Base-by-base conservation (phyloP, 140 eudicot genomes). In the Ambrosia hybrid region DNA sequence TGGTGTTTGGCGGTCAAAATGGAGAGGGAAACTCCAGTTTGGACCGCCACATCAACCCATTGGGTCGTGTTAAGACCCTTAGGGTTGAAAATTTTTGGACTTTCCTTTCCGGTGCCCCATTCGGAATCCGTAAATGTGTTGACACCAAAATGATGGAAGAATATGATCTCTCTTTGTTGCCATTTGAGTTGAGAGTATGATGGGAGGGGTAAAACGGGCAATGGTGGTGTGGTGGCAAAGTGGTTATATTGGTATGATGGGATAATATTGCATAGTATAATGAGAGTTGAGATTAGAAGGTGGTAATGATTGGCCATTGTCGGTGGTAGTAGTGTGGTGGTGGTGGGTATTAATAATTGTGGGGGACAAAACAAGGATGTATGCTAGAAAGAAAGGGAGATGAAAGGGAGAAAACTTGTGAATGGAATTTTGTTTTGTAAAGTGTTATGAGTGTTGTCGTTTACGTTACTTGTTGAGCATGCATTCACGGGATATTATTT, bases 141-240 rank as follows among this genome's bases (percentile, higher is more conserved):
- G 73, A 92, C 96, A 49, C 98, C 98, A 14, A 92, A 92, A 65
- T 92, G 98, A 57, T 81, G 86, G 89, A 92, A 92, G 89, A 89
- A 87, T 12, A 92, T 92, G 69, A 92, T 59, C 78, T 92, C 98
- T 51, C 95, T 71, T 68, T 92, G 92, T 55, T 92, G 98, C 98
- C 98, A 92, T 92, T 89, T 82, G 51, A 92, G 77, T 64, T 92
- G 98, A 3, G 96, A 82, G 65, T 76, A 87, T 1, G 92, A 79
- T 3, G 98, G 98, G 39, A 92, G 78, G n/a, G 98, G 98, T 45
- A 81, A 86, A 3, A 87, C n/a, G 15, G 98, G 98, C 59, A 92
- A 80, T 6, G 95, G 96, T 5, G 98, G 93, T 48, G 96, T 70
- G 49, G 92, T 80, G 73, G 80, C 70, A 1, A 71, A 66, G 36